A percentile compares a stretch with the other conserved stretches of the same genome.
Evolutionary conservation across 164 flowering plant species (phyloP).

Genomic region (Pachysandra terminalis): DNA sequence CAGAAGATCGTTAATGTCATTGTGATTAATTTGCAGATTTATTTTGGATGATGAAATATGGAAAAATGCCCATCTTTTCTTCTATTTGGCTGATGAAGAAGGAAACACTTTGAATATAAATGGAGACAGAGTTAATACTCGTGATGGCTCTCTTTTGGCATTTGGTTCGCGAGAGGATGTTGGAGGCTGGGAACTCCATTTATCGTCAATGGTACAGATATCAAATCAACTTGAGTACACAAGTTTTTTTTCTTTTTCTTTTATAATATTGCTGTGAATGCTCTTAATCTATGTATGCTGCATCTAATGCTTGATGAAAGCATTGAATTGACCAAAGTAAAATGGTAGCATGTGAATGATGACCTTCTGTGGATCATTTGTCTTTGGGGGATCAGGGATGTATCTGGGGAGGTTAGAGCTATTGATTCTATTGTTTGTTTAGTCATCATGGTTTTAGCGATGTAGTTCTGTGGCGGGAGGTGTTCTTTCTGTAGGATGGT

Average conservation of each 20-base stretch:
- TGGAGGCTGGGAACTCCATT: constrained; percentile 87
- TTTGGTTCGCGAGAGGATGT: constrained; percentile 64
- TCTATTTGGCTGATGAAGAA: constrained; percentile 91
- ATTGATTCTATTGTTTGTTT: too few relatives aligned
- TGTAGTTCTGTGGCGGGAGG: too few relatives aligned
- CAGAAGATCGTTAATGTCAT: constrained; percentile 1
- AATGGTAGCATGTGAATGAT: neutral
- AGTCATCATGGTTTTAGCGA: too few relatives aligned
- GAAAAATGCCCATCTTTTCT: constrained; percentile 68
- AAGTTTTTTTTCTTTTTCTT: neutral
- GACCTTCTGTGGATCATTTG: too few relatives aligned
- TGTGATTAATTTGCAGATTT: constrained; percentile 21
- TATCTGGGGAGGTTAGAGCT: too few relatives aligned
- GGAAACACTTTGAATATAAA: constrained; percentile 52
- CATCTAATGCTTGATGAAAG: neutral
- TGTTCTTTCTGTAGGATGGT: too few relatives aligned
- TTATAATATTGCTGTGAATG: neutral
- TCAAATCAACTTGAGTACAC: neutral
- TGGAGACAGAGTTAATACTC: constrained; percentile 29
- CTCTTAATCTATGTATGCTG: neutral
- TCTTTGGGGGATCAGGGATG: too few relatives aligned
- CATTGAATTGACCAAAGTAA: neutral
- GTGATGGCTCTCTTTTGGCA: constrained; percentile 53
- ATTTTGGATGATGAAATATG: constrained; percentile 37
- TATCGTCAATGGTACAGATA: constrained; percentile 54